Evolutionary conservation across 2,329 filamentous ascomycete genomes (phyloP).

Genomic region (Juglanconis juglandina): DNA sequence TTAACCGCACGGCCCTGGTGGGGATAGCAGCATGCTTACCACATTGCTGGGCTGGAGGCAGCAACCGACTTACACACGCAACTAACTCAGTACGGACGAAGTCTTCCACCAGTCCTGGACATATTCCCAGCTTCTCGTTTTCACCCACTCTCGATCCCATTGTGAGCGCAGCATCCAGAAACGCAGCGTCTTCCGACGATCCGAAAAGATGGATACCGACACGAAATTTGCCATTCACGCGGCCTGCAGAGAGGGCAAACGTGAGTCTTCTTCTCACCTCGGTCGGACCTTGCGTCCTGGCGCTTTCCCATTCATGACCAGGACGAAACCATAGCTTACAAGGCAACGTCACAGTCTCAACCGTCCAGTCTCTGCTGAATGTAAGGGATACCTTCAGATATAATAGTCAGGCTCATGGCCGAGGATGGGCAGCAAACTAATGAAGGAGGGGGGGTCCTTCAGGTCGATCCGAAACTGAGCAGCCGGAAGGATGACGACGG

Average conservation of each 20-base stretch:
- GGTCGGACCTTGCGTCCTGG: no score
- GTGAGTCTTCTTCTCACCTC: slow-evolving; percentile 45
- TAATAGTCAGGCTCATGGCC: neutral
- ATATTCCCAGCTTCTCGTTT: neutral
- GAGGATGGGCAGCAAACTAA: neutral
- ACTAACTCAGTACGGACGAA: neutral
- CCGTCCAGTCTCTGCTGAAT: slow-evolving; percentile 72
- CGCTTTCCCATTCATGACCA: neutral
- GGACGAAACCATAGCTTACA: neutral
- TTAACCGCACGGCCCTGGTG: neutral
- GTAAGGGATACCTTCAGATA: slow-evolving; percentile 37
- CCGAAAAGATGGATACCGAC: slow-evolving; percentile 30
- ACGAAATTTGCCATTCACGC: slow-evolving; percentile 81
- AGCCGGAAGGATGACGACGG: slow-evolving; percentile 76
- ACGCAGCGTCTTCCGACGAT: neutral
- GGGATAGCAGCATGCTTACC: neutral
- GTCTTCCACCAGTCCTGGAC: neutral
- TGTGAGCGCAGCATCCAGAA: neutral
- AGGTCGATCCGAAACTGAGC: slow-evolving; percentile 79
- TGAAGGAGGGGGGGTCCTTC: neutral
- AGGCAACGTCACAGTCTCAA: slow-evolving; percentile 50
- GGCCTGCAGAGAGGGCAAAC: slow-evolving; percentile 78
- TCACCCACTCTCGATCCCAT: neutral
- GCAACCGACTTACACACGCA: slow-evolving; percentile 24
- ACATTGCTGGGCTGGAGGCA: slow-evolving; percentile 18